Conservation (phyloP, 495 filamentous ascomycete genomes). For the Cercophora newfieldiana region DNA sequence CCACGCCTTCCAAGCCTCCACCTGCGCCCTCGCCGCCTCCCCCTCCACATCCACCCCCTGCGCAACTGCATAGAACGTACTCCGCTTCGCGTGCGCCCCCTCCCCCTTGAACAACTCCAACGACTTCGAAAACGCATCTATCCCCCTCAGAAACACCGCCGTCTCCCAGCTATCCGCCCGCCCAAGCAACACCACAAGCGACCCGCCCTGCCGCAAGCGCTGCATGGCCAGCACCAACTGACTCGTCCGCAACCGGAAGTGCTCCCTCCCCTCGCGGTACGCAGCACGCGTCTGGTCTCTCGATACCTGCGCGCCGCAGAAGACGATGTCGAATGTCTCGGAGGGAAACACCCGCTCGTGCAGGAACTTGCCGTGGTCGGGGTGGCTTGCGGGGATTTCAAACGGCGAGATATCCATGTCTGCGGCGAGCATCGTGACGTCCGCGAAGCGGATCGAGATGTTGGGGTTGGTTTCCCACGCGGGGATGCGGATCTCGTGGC, state of each 20-base stretch:
- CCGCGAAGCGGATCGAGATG: constrained; percentile 37
- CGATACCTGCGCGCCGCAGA: constrained; percentile 61
- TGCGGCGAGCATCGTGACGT: constrained; percentile 55
- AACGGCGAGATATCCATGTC: constrained; percentile 49
- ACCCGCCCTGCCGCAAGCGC: constrained; percentile 46
- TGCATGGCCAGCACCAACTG: constrained; percentile 53
- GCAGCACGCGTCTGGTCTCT: constrained; percentile 41
- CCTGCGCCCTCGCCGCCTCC: constrained; percentile 37
- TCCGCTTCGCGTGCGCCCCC: constrained; percentile 41
- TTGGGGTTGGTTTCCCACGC: neutral
- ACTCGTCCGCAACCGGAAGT: constrained; percentile 36
- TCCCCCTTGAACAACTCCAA: constrained; percentile 50
- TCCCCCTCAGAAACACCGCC: constrained; percentile 36
- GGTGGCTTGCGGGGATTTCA: constrained; percentile 43
- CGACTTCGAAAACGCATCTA: constrained; percentile 48
- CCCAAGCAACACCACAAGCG: constrained; percentile 52
- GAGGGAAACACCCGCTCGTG: constrained; percentile 27
- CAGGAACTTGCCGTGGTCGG: constrained; percentile 45
- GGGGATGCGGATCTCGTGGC: constrained; percentile 45
- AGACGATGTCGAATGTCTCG: constrained; percentile 50
- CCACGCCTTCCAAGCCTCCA: constrained; percentile 42
- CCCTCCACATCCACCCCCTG: constrained; percentile 40
- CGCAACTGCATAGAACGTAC: constrained; percentile 61
- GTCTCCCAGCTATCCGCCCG: constrained; percentile 47
- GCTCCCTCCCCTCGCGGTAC: constrained; percentile 34